Base-by-base conservation (phyloP, 2,329 filamentous ascomycete genomes). In the Nakataea oryzae region DNA sequence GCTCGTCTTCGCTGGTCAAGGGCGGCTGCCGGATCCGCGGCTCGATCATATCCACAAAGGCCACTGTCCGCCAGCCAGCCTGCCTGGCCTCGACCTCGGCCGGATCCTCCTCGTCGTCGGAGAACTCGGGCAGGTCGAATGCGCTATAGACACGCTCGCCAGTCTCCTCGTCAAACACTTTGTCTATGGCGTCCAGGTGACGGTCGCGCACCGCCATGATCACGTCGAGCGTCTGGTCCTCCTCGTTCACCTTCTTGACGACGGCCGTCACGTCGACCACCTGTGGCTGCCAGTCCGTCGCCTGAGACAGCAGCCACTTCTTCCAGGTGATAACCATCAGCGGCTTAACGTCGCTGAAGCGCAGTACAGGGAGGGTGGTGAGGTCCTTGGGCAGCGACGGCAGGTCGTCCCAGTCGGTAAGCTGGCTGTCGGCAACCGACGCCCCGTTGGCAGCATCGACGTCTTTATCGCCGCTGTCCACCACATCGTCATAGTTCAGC, bases 61-160 rank as follows among this genome's bases (percentile, higher is more conserved):
- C 68, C 32, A 92, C 63, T 8, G 78, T 78, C n/a, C 86, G 80
- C 59, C 81, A 77, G 1, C 88, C 88, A 64, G 87, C 80, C 24
- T 86, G 80, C 59, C 81, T 77, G 1, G 88, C 88, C 64, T 87
- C 80, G 17, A 78, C 77, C 13, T 80, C 79, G 1, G 74, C 75
- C 0, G 83, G 82, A 14, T 84, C 81, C 21, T 61, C 28, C 0
- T 86, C 85, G 13, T 85, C 83, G 8, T 86, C 81, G n/a, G 12
- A 29, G 9, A 84, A 76, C 13, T 83, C 83, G 0, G 88, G 87
- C 67, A 86, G 86, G 68, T 96, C 91, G 66, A 96, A 95, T 63
- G 86, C 89, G 65, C 82, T 86, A 67, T 93, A 96, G 12, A 91
- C 74, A 12, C 91, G 82, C 64, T 88, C 79, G 0, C 91, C 91